Conservation (phyloP, 2,329 filamentous ascomycete species). For the Cladophialophora psammophila region DNA sequence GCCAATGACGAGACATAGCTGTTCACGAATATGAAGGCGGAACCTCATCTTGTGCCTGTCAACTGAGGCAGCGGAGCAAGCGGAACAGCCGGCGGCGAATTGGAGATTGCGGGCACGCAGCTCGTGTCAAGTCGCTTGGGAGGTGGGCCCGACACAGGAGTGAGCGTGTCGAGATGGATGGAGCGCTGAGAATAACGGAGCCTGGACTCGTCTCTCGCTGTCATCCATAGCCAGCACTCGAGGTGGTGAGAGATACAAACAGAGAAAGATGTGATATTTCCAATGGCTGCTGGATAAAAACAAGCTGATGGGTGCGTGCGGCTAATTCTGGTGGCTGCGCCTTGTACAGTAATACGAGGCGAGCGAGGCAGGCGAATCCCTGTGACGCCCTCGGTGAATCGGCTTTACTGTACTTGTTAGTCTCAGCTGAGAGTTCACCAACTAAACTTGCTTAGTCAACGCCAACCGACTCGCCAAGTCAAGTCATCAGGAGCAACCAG, state of each 20-base stretch:
- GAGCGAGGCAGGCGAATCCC: background rate
- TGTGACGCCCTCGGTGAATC: background rate
- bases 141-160: background rate
- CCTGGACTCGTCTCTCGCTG: background rate
- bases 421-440: background rate
- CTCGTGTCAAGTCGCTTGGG: background rate
- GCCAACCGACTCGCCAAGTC: background rate
- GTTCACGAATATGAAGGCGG: slow-evolving; percentile 85
- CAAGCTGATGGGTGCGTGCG: background rate
- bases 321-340: background rate
- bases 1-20: slow-evolving; percentile 80
- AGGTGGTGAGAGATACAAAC: background rate
- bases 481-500: background rate
- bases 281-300: background rate
- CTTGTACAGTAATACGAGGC: background rate
- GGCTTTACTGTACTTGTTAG: too few relatives aligned
- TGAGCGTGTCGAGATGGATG: background rate
- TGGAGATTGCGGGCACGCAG: slow-evolving; percentile 1
- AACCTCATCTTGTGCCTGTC: slow-evolving; percentile 54
- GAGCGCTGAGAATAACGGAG: background rate
- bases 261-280: background rate
- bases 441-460: background rate
- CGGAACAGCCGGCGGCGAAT: background rate
- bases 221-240: background rate
- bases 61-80: background rate